Evolutionary conservation across 2,329 filamentous ascomycete species (phyloP).

Genomic region (Penicillium palitans): DNA sequence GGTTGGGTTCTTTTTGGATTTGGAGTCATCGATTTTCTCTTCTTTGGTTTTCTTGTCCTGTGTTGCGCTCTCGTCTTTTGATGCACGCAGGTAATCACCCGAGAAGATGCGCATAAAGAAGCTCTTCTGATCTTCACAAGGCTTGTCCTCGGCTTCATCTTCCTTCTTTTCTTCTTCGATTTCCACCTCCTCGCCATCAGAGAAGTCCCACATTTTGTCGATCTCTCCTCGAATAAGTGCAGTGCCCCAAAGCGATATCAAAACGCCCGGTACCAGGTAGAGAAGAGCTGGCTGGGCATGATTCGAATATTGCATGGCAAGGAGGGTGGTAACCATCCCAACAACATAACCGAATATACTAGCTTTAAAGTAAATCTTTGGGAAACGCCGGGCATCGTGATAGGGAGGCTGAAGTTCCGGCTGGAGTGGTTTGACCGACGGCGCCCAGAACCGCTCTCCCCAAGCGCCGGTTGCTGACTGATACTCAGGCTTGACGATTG

Average conservation of each 20-base stretch:
- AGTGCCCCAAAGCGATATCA: conserved; percentile 73
- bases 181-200: conserved; percentile 60
- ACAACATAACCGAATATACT: conserved; percentile 72
- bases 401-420: conserved; percentile 38
- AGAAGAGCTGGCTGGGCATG: conserved; percentile 88
- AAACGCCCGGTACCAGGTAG: conserved; percentile 85
- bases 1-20: conserved; percentile 38
- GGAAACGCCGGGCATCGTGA: conserved; percentile 56
- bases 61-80: background rate
- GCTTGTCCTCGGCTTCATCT: conserved; percentile 45
- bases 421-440: conserved; percentile 28
- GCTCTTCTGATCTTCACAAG: conserved; percentile 12
- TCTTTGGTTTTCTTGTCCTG: conserved; percentile 2
- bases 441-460: conserved; percentile 82
- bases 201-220: conserved; percentile 75
- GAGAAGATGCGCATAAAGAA: conserved; percentile 34
- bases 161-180: conserved; percentile 36
- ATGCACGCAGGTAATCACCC: conserved; percentile 17
- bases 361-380: conserved; percentile 82
- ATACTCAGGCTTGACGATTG: conserved; percentile 39
- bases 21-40: conserved; percentile 7
- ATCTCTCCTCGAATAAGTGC: conserved; percentile 71
- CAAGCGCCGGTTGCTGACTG: conserved; percentile 68
- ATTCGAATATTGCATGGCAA: conserved; percentile 73
- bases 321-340: conserved; percentile 75